A percentile compares a stretch with the other conserved stretches of the same genome.
Conservation (phyloP, 345 rosid species). For the Pistacia vera region DNA sequence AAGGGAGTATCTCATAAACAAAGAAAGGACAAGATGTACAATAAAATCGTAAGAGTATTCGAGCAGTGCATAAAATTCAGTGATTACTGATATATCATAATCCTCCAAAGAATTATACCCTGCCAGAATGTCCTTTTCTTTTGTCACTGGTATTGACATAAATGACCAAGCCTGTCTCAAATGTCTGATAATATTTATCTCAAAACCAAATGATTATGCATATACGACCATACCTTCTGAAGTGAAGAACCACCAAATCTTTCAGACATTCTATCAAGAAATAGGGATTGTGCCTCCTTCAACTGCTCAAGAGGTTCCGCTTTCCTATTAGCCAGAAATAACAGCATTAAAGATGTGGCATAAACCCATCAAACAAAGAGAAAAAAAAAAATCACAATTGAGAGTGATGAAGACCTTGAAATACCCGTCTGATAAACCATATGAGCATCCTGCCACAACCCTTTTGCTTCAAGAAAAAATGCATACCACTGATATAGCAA, state of each 20-base stretch:
- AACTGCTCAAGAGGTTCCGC: conserved; percentile 72
- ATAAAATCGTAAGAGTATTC: not conserved
- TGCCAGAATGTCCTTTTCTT: not conserved
- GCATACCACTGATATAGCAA: conserved; percentile 83
- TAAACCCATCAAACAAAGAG: not conserved
- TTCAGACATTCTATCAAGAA: conserved; percentile 67
- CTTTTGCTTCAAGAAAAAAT: conserved; percentile 73
- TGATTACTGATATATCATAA: not conserved
- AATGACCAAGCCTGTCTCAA: not conserved
- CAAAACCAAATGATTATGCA: not conserved
- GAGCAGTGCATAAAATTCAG: not conserved
- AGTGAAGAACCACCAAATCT: conserved; percentile 44
- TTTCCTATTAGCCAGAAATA: conserved; percentile 44
- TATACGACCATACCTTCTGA: conserved; percentile 45
- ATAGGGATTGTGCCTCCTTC: conserved; percentile 56
- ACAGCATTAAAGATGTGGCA: conserved; percentile 12
- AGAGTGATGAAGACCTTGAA: conserved; percentile 48
- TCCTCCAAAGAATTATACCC: not conserved
- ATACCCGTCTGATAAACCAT: conserved; percentile 74
- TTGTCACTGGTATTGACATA: not conserved
- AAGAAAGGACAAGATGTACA: not conserved
- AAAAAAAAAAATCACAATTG: not conserved
- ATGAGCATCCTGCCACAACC: conserved; percentile 63
- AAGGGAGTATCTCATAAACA: not conserved
- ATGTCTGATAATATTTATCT: not conserved